These are phyloP conservation scores for Ploettnerulaceae sp. DNA, from an alignment of 2,329 filamentous ascomycete genomes.

Conservation along the genomic window DNA sequence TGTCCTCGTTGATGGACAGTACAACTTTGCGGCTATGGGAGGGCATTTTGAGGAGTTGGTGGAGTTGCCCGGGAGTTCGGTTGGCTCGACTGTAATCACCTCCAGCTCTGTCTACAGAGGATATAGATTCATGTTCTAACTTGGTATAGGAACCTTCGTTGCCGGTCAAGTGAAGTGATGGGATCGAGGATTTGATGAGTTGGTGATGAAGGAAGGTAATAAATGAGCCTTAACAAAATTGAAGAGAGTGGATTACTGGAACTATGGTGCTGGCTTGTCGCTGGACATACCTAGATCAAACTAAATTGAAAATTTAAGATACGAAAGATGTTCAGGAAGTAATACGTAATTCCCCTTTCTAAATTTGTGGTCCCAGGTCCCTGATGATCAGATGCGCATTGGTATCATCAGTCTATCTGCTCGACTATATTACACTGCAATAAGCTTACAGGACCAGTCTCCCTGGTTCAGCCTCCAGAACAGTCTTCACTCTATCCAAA, in stretches of 20 bases:
- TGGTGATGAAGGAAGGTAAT: background rate
- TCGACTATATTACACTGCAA: conserved; percentile 16
- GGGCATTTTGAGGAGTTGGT: conserved; percentile 24
- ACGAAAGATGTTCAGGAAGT: too few species aligned
- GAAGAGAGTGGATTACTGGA: too few species aligned
- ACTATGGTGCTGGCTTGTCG: too few species aligned
- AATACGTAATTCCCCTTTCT: background rate
- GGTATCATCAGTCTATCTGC: conserved; percentile 19
- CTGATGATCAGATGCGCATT: background rate
- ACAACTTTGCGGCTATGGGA: conserved; percentile 24
- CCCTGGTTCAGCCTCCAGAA: conserved; percentile 76
- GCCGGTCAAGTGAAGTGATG: background rate
- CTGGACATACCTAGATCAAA: too few species aligned
- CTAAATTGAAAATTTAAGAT: too few species aligned
- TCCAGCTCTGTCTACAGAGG: background rate
- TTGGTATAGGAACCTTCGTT: background rate
- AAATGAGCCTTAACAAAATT: background rate
- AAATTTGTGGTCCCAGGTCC: background rate
- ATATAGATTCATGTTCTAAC: background rate
- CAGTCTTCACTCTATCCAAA: conserved; percentile 77
- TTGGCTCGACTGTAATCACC: conserved; percentile 6
- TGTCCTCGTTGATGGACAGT: conserved; percentile 19
- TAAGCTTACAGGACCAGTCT: conserved; percentile 57
- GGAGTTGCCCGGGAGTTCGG: conserved; percentile 19
- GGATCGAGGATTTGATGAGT: background rate